Evolutionary conservation across 805 yeast genomes (phyloP).

Genomic region (Metschnikowia aberdeeniae): DNA sequence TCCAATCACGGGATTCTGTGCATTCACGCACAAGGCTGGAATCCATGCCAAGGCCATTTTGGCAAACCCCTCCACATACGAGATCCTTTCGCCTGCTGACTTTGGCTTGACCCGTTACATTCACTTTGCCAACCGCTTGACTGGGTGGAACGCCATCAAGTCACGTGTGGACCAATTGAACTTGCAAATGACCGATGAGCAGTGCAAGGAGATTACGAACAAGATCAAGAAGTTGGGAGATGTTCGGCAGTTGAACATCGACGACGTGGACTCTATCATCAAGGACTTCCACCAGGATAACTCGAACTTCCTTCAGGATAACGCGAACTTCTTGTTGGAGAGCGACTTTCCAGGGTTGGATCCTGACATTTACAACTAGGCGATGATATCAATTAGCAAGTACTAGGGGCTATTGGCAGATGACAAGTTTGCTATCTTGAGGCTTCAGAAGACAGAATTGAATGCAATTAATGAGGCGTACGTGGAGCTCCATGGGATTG

Average conservation of each 20-base stretch:
- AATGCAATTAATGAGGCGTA: too few species aligned
- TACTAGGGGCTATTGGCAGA: neutral
- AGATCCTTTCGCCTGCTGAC: slow-evolving; percentile 89
- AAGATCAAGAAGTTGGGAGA: slow-evolving; percentile 95
- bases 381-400: neutral
- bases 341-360: slow-evolving; percentile 8
- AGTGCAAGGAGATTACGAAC: slow-evolving; percentile 89
- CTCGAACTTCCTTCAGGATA: slow-evolving; percentile 67
- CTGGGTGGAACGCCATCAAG: slow-evolving; percentile 99
- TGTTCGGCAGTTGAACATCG: slow-evolving; percentile 88
- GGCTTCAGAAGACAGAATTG: too few species aligned
- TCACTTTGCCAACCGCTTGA: slow-evolving; percentile 95
- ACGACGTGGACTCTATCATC: slow-evolving; percentile 95
- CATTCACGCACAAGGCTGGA: slow-evolving; percentile 99
- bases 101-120: slow-evolving; percentile 95
- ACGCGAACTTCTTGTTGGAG: slow-evolving; percentile 46
- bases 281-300: slow-evolving; percentile 85
- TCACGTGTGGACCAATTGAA: slow-evolving; percentile 96
- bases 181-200: slow-evolving; percentile 83
- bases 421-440: too few species aligned
- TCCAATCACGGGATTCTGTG: slow-evolving; percentile 99
- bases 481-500: too few species aligned
- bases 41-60: slow-evolving; percentile 98
- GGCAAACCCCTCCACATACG: slow-evolving; percentile 98
- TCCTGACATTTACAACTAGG: slow-evolving; percentile 1